Base-by-base conservation (phyloP, 2,329 filamentous ascomycete genomes). In the Cercospora sp. region DNA sequence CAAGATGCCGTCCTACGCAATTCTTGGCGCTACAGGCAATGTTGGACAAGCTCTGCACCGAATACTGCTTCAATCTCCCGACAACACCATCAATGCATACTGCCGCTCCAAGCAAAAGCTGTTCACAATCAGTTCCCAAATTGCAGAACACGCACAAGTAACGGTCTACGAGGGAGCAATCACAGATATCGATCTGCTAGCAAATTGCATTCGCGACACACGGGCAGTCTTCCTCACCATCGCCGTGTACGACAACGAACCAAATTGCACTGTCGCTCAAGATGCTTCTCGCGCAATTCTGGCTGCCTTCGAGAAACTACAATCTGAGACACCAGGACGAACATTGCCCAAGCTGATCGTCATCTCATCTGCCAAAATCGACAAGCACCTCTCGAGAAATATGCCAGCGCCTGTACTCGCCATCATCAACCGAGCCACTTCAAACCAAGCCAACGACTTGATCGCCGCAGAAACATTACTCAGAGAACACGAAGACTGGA, bases 21-120 rank as follows among this genome's bases (percentile, higher is more conserved):
- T 73, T 51, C 67, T 73, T 3, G 72, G 72, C 12, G 58, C 65
- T 13, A 73, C 72, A 12, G 84, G 83, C 10, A 84, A 83, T 68
- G 80, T 77, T 51, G 84, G 83, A 61, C 75, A 70, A 1, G 78
- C 80, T 2, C 75, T 85, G 23, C 77, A 85, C 48, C 59, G 79
- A 20, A 76, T 76, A 48, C 77, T 85, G 1, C 77, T 84, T 3
- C 62, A 76, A 10, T 63, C 65, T 0, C 75, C 79, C 1, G 45
- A 77, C 9, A 73, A 65, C 42, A 69, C 69, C 4, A 75, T 85
- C 67, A 70, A 82, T 64, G 82, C 80, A 20, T 85, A 82, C 74
- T 83, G 81, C 65, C 83, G 83, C 68, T 80, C 79, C 70, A 68
- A 73, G 16, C 28, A 75, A 16, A 85, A 84, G 71, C 79, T 85